Evolutionary conservation across 495 filamentous ascomycete species (phyloP).

Genomic region (Hypoxylon intermedium): DNA sequence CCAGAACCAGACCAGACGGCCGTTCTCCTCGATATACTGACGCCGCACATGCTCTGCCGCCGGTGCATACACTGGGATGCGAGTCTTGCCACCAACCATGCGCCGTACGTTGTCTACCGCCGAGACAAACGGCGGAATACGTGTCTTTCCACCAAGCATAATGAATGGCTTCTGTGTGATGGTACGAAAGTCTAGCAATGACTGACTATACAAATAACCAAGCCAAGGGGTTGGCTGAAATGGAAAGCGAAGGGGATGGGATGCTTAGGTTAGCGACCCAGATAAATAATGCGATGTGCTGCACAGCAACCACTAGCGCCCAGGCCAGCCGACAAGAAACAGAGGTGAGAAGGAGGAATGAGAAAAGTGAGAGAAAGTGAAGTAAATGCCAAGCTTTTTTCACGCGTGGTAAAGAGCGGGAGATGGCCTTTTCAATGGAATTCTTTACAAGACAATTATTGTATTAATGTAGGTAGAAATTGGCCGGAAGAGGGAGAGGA

Average conservation of each 20-base stretch:
- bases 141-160: constrained; percentile 37
- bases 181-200: not conserved
- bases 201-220: too few species aligned
- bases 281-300: constrained; percentile 36
- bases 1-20: constrained; percentile 53
- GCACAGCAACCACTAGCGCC: constrained; percentile 25
- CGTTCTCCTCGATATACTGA: constrained; percentile 44
- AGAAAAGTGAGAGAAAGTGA: constrained; percentile 20
- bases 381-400: constrained; percentile 35
- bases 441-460: not conserved
- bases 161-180: constrained; percentile 6
- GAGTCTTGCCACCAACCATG: too few species aligned
- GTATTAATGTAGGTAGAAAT: not conserved
- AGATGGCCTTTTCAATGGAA: constrained; percentile 28
- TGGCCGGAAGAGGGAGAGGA: too few species aligned
- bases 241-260: too few species aligned
- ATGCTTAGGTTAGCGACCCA: too few species aligned
- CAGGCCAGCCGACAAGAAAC: constrained; percentile 13
- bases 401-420: constrained; percentile 9
- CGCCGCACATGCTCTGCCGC: constrained; percentile 22
- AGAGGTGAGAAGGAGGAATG: not conserved
- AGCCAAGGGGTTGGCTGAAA: too few species aligned
- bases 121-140: constrained; percentile 19
- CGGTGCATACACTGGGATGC: constrained; percentile 16
- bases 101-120: constrained; percentile 22